Evolutionary conservation across 2,329 filamentous ascomycete species (phyloP), one percentile per base, ranked within the genome.

Genomic region (Penicillium aurantiogriseum): DNA sequence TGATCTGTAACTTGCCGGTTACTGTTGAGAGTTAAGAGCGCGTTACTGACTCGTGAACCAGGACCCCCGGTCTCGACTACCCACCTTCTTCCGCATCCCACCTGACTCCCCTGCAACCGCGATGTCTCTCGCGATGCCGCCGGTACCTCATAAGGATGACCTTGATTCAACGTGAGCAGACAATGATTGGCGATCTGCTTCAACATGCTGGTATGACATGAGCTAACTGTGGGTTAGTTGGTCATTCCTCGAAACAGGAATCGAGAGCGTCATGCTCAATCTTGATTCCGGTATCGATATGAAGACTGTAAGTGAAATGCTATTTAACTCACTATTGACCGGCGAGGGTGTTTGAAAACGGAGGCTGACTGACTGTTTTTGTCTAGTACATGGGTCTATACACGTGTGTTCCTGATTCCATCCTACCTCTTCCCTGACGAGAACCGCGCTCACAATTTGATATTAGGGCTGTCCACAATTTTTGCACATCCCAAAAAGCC

Each of bases 401-500:
- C 78, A 97, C 93, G 88, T 91, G 60, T 54, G 71, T 64, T 36
- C 29, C 17, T 19, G 19, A 29, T 43, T 50, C 17, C 15, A 47
- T n/a, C n/a, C 38, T 43, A 36, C 17, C 23, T 56, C 36, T 6
- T 36, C 65, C 78, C 75, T 56, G 15, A 51, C 35, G 47, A 42
- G 42, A 25, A 31, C 8, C 68, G 19, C 67, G 36, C 53, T 54
- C 21, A 67, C 61, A 54, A 27, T 11, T 23, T 55, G 38, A 63
- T 52, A 54, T 54, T 73, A 92, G 83, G 52, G 92, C 92, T 60
- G 94, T 99, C 49, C 94, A 99, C 79, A 97, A 99, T 80, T 99
- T 99, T 77, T 99, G 94, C 76, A 99, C 94, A 56, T 96, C 94
- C 25, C 94, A 97, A 76, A 97, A 97, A 75, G 91, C 91, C 1